Evolutionary conservation across 2,329 filamentous ascomycete genomes (phyloP), one percentile per base, ranked within the genome.

Genomic region (Aspergillus sp.): DNA sequence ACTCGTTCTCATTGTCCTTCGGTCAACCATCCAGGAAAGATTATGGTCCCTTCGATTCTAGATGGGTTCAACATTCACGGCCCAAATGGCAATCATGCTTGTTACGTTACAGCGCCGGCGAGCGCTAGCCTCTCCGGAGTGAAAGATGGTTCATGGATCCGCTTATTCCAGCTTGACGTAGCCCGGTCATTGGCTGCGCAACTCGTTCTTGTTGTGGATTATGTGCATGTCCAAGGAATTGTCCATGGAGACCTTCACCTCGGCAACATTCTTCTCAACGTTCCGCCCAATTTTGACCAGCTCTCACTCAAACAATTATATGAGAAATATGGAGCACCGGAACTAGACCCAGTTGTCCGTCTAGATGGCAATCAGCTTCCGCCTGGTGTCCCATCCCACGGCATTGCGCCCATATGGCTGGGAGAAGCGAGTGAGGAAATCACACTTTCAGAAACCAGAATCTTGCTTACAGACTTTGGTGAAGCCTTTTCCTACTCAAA

Each of bases 391-490:
- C 64, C 65, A 32, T 4, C 49, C 4, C 54, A 57, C 19, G 64
- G 57, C 44, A 57, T 59, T 3, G 10, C 56, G 1, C 57, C 58
- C 4, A 45, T 63, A 3, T 58, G 41, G 34, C 54, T 68, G 26
- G 63, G 59, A 2, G 63, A 64, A 49, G 34, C 52, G 4, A 58
- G 59, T 5, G 49, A 63, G 38, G 46, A 62, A 0, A 58, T 66
- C 40, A 49, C 51, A 6, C 29, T 65, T 26, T 49, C 51, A 1
- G 66, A 69, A 8, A 51, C 58, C 1, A 49, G 50, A 4, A 34
- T 62, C 0, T 46, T 68, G 43, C 61, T 69, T 1, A 55, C 51
- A 48, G 66, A 69, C 51, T 69, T 62, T 42, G 52, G 52, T 2
- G 51, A 52, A 29, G 47, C 51, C 12, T 55, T 53, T 29, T 2